Evolutionary conservation across 1,284 basidiomycete species (phyloP), one percentile per base, ranked within the genome.

Genomic region (Athelia sp.): DNA sequence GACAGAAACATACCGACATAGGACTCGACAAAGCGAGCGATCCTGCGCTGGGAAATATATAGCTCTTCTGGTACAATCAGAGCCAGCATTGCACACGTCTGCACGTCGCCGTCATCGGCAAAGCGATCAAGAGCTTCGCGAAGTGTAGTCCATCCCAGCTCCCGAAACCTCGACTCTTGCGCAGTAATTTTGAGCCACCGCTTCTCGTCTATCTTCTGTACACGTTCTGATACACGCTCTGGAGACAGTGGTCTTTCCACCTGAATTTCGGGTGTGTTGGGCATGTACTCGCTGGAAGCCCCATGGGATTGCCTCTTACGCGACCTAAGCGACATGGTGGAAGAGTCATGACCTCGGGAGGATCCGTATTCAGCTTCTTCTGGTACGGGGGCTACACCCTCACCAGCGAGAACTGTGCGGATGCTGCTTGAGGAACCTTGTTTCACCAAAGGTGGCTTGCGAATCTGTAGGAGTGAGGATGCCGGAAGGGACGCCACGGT

Each of bases 31-130:
- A 88, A 84, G 38, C 75, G 71, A 22, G 71, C 58, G n/a, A 68
- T 65, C 40, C 79, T 69, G 46, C 59, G 60, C 24, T 64, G 61
- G 3, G 66, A 60, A 10, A 89, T 62, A 18, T 60, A 56, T 24
- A 90, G 66, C 58, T 89, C 84, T 40, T 69, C 55, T 0, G 74
- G 67, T 10, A 79, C 84, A 19, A 89, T 67, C 2, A 85, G 60
- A 2, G 79, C 71, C 17, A 90, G 59, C 72, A 86, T 78, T 2
- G 84, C 79, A 62, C 87, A 89, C 72, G 81, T 85, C 58, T 90
- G 87, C 1, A 89, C 68, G 56, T 90, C 81, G 3, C 88, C 87
- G 84, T 79, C 67, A 51, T 85, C 82, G 1, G 78, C 78, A 56
- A 81, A 79, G n/a, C 68, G 66, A 50, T 87, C 82, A 34, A 90